Base-by-base conservation (phyloP, 2,329 filamentous ascomycete genomes). In the Aspergillus sp. region DNA sequence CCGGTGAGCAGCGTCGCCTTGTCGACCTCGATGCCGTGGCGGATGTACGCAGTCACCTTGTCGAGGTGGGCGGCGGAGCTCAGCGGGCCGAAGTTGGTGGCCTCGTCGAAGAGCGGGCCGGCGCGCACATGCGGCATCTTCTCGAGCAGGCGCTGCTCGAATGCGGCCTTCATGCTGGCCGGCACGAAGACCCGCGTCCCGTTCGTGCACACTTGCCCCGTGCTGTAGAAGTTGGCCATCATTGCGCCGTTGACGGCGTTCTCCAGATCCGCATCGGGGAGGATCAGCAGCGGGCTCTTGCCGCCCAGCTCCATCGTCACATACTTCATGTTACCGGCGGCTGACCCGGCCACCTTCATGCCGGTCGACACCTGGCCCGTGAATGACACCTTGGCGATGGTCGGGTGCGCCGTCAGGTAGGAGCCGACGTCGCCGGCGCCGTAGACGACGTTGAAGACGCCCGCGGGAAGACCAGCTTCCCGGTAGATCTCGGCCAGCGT, bases 201-300 rank as follows among this genome's bases (percentile, higher is more conserved):
- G 69, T 95, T 95, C 47, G 91, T 95, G 80, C 91, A 96, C 47
- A 95, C 90, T 72, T 96, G 91, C 26, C 91, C 91, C 0, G 88
- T 89, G 60, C 87, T 91, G 79, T 89, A 95, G 76, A 95, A 95
- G 72, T 95, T 95, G 62, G 90, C 91, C 79, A 95, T 90, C 87
- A 95, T 92, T 57, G 90, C 90, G 26, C 89, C 88, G 64, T 95
- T 87, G 32, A 90, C 91, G n/a, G 91, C 91, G 63, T 84, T 83
- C 43, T 89, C 85, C 17, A 93, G 71, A 47, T 90, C 83, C 14
- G 88, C 88, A 64, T 95, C 90, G 1, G 89, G 88, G 1, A 95
- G 82, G 44, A 96, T 79, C 47, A 96, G 77, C 40, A 90, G 78
- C 0, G 90, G 89, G 54, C 86, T 90, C 75, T 95, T 95, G 46